These are phyloP conservation scores for Melanomma pulvis-pyrius DNA, from an alignment of 495 filamentous ascomycete species.

Conservation along the genomic window DNA sequence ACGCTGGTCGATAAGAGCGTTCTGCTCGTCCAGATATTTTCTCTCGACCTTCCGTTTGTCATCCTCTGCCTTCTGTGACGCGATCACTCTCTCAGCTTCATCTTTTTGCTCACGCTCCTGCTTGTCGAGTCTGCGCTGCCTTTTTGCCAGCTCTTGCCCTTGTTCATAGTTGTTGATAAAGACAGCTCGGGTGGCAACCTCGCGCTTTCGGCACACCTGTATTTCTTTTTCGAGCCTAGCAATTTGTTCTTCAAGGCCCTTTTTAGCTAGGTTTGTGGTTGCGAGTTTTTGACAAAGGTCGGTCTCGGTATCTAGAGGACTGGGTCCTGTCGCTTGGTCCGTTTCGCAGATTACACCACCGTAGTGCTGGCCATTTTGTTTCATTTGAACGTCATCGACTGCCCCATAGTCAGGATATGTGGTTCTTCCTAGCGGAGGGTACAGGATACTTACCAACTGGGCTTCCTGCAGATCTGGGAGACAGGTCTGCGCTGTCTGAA, in stretches of 20 bases:
- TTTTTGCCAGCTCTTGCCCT: neutral
- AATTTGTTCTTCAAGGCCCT: neutral
- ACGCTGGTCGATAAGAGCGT: neutral
- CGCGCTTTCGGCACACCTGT: neutral
- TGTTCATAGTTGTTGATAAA: neutral
- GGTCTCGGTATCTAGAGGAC: too few relatives aligned
- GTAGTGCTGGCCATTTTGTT: too few relatives aligned
- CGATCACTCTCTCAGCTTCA: neutral
- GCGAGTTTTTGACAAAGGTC: too few relatives aligned
- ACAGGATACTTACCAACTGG: too few relatives aligned
- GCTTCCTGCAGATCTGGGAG: too few relatives aligned
- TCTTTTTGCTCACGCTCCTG: neutral
- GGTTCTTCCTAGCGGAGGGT: too few relatives aligned
- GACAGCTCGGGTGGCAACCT: neutral
- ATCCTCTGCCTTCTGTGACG: neutral
- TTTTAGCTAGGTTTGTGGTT: too few relatives aligned
- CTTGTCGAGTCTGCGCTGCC: neutral
- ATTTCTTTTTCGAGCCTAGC: neutral
- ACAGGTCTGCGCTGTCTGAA: too few relatives aligned
- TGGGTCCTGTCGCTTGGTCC: too few relatives aligned
- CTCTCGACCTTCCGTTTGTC: neutral
- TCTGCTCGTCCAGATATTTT: neutral
- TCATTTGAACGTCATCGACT: too few relatives aligned
- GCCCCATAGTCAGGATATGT: too few relatives aligned
- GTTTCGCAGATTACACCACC: too few relatives aligned